Conservation (phyloP, 139 green algal species). For the Closterium sp. region DNA sequence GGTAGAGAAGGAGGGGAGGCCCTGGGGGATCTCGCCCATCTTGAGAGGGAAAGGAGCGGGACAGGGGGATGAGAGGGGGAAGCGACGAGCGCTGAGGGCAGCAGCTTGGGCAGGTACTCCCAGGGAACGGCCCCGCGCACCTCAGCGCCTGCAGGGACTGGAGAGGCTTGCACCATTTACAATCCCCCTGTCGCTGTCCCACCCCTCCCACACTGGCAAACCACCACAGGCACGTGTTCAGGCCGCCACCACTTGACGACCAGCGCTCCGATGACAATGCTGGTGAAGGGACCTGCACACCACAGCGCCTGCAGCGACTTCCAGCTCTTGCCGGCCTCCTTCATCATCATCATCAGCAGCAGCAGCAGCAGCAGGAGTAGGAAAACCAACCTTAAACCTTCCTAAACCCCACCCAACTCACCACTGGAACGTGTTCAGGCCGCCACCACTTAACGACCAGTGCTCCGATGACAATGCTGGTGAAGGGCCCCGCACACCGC, state of each 20-base stretch:
- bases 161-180: too few relatives aligned
- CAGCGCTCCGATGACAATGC: background rate
- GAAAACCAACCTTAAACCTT: background rate
- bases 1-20: too few relatives aligned
- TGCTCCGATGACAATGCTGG: background rate
- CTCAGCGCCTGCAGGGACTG: too few relatives aligned
- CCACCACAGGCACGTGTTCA: background rate
- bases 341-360: constrained; percentile 12
- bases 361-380: background rate
- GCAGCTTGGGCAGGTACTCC: too few relatives aligned
- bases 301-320: background rate
- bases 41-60: too few relatives aligned
- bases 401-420: background rate
- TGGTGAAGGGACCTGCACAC: background rate
- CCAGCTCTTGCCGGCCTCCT: constrained; percentile 9
- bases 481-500: constrained; percentile 3
- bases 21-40: too few relatives aligned
- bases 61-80: too few relatives aligned
- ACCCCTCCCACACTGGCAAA: too few relatives aligned
- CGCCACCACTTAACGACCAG: background rate
- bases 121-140: too few relatives aligned
- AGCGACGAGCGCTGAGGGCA: too few relatives aligned
- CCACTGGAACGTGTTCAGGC: background rate
- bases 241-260: background rate
- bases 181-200: too few relatives aligned